These are phyloP conservation scores for Sphaerulina vaccinii DNA, from an alignment of 2,329 filamentous ascomycete genomes.

Conservation along the genomic window DNA sequence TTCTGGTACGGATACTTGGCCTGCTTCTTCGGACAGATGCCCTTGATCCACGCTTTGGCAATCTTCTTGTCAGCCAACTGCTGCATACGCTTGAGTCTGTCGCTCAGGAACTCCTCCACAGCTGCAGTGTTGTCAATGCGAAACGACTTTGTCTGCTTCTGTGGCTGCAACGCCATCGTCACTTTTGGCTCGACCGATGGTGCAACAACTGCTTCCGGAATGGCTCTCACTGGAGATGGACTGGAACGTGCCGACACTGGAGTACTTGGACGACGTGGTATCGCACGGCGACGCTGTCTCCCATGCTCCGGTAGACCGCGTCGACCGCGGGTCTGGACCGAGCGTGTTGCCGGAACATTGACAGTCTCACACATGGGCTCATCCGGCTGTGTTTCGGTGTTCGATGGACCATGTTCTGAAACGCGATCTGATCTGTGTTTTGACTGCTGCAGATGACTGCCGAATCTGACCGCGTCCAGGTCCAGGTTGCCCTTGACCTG, in stretches of 20 bases:
- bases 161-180: background rate
- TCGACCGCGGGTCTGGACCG: conserved; percentile 1
- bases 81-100: conserved; percentile 52
- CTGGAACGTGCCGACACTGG: conserved; percentile 2
- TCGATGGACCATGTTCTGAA: background rate
- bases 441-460: conserved; percentile 4
- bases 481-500: conserved; percentile 16
- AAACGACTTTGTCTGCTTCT: conserved; percentile 15
- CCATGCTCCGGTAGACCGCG: background rate
- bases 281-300: conserved; percentile 17
- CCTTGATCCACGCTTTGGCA: conserved; percentile 73
- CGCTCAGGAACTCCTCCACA: conserved; percentile 18
- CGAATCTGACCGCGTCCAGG: conserved; percentile 11
- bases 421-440: background rate
- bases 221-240: background rate
- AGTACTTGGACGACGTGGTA: conserved; percentile 9
- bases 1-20: conserved; percentile 69
- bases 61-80: conserved; percentile 71
- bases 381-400: conserved; percentile 1
- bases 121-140: conserved; percentile 19
- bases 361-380: background rate
- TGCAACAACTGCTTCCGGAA: background rate
- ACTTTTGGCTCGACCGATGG: background rate
- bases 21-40: conserved; percentile 74
- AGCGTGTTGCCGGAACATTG: background rate